Conservation (phyloP, 768 basidiomycete genomes). For the Candolleomyces aberdarensis region DNA sequence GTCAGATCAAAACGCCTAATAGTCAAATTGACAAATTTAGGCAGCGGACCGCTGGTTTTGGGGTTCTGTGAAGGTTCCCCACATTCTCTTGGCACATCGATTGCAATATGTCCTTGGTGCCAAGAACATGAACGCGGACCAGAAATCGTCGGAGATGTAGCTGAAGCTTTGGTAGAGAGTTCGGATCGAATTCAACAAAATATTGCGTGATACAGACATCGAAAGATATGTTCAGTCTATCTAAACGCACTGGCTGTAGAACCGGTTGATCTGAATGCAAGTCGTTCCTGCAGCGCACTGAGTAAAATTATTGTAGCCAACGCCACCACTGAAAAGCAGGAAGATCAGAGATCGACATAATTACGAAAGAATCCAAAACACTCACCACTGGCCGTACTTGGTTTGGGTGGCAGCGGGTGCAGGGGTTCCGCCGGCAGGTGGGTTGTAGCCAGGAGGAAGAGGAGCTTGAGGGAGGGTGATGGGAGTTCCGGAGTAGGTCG, state of each 20-base stretch:
- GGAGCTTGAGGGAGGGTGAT: neutral
- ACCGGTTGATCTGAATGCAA: constrained; percentile 9
- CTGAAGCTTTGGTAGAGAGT: too few relatives aligned
- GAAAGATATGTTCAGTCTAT: neutral
- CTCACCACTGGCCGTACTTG: constrained; percentile 28
- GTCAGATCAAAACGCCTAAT: neutral
- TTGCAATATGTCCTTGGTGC: too few relatives aligned
- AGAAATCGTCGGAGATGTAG: too few relatives aligned
- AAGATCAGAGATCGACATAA: neutral
- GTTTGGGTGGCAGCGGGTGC: constrained; percentile 17
- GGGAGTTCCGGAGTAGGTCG: constrained; percentile 13
- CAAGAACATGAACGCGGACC: too few relatives aligned
- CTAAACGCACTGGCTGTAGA: constrained; percentile 14
- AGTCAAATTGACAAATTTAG: neutral
- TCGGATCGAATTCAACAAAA: too few relatives aligned
- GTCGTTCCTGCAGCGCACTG: constrained; percentile 10
- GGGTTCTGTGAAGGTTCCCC: neutral
- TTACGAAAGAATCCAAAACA: neutral
- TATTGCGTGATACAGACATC: neutral
- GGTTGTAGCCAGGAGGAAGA: neutral
- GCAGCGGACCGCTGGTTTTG: neutral
- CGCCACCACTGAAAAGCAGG: neutral
- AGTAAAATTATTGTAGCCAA: constrained; percentile 8
- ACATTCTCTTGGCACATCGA: too few relatives aligned
- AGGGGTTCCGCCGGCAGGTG: neutral